These are phyloP conservation scores for Exophiala phaeomuriformis DNA, from an alignment of 2,329 filamentous ascomycete species.

Conservation along the genomic window DNA sequence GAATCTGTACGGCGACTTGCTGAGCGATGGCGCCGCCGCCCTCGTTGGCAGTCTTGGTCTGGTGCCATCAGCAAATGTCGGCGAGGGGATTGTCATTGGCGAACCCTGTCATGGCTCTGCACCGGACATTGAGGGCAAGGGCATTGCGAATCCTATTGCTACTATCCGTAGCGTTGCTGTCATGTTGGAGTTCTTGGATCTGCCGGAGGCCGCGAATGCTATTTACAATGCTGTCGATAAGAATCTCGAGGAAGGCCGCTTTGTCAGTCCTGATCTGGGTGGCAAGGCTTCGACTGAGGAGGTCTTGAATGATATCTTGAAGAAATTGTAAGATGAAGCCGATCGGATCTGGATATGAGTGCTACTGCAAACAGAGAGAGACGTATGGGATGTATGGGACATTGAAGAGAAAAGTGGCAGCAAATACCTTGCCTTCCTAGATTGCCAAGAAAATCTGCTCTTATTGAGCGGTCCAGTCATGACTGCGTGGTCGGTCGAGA, in stretches of 20 bases:
- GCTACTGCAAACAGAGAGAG: no score
- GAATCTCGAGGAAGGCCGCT: conserved; percentile 73
- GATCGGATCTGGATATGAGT: background rate
- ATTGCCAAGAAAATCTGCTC: no score
- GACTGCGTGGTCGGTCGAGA: no score
- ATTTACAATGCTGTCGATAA: conserved; percentile 91
- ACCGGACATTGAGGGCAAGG: conserved; percentile 87
- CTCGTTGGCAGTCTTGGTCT: conserved; percentile 87
- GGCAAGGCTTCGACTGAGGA: conserved; percentile 78
- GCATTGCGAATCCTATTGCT: conserved; percentile 93
- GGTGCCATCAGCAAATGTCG: conserved; percentile 91
- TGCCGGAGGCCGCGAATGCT: conserved; percentile 75
- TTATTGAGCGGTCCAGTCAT: no score
- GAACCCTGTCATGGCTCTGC: conserved; percentile 97
- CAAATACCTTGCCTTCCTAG: background rate
- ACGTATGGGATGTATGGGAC: background rate
- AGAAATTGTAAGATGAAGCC: conserved; percentile 56
- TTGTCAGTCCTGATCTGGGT: conserved; percentile 83
- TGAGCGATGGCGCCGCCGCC: conserved; percentile 90
- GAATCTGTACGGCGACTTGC: conserved; percentile 94
- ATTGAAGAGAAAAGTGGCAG: background rate
- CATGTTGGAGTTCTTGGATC: conserved; percentile 92
- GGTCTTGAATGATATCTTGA: conserved; percentile 80
- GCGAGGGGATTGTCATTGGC: conserved; percentile 87
- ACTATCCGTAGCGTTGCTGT: conserved; percentile 83